Evolutionary conservation across 208 protist species (phyloP).

Genomic region (Acanthamoeba castellanii): DNA sequence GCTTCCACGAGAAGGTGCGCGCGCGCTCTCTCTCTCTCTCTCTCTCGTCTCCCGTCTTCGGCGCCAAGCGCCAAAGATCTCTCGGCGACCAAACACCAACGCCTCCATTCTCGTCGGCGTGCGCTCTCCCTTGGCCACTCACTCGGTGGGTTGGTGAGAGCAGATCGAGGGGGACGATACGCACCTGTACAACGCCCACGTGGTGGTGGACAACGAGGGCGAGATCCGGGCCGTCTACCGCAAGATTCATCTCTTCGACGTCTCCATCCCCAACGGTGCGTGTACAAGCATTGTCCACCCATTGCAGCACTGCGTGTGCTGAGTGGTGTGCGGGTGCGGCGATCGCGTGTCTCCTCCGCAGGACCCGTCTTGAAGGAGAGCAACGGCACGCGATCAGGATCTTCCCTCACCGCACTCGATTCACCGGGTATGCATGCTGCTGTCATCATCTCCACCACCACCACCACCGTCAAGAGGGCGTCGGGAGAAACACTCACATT

Average conservation of each 20-base stretch:
- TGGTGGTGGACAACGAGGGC: not conserved
- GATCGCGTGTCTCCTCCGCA: not conserved
- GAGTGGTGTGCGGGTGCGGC: too few species aligned
- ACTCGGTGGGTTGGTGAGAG: too few species aligned
- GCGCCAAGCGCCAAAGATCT: too few species aligned
- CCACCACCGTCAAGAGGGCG: not conserved
- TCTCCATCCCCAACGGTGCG: not conserved
- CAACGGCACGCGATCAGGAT: not conserved
- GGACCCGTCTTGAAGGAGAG: not conserved
- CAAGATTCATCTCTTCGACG: conserved; percentile 52
- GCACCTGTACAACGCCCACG: conserved; percentile 2
- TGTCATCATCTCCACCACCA: too few species aligned
- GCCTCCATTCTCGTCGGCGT: too few species aligned
- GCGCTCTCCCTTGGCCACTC: too few species aligned
- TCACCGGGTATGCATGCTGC: not conserved
- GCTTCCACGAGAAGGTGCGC: not conserved
- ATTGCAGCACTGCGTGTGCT: too few species aligned
- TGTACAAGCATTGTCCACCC: too few species aligned
- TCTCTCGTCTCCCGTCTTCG: too few species aligned
- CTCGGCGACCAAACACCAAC: too few species aligned
- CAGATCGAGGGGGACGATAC: not conserved
- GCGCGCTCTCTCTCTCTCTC: not conserved
- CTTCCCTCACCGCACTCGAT: not conserved
- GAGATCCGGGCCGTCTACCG: not conserved
- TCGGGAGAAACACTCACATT: too few species aligned